Evolutionary conservation across 2,329 filamentous ascomycete species (phyloP).

Genomic region (Fusarium palustre): DNA sequence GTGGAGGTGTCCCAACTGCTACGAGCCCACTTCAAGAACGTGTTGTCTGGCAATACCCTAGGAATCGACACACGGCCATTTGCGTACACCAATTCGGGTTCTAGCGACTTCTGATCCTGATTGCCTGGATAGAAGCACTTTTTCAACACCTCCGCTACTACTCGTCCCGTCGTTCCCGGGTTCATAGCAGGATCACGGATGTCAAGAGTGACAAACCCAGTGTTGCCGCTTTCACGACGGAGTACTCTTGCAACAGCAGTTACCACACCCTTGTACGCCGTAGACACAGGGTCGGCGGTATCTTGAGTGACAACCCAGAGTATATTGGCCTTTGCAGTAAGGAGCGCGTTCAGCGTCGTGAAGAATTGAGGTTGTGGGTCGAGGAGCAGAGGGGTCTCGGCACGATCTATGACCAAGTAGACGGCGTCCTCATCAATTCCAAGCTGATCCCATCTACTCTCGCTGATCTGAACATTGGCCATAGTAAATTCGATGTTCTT

Average conservation of each 20-base stretch:
- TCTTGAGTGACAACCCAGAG: neutral
- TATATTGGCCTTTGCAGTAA: neutral
- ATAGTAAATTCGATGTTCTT: neutral
- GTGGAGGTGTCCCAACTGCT: neutral
- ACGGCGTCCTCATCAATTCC: neutral
- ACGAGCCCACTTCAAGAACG: conserved; percentile 13
- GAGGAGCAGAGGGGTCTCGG: neutral
- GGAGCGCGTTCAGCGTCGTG: conserved; percentile 1
- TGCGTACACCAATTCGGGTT: neutral
- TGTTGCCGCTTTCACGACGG: conserved; percentile 12
- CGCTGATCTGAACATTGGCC: neutral
- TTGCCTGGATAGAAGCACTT: neutral
- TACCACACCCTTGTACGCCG: conserved; percentile 5
- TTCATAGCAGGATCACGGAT: neutral
- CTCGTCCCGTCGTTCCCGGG: neutral
- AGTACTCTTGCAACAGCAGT: neutral
- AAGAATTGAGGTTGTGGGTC: conserved; percentile 11
- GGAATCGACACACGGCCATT: neutral
- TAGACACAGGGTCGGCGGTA: neutral
- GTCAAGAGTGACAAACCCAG: neutral
- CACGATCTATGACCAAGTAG: conserved; percentile 1
- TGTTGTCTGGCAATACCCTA: neutral
- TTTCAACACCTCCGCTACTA: neutral
- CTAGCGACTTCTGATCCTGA: neutral
- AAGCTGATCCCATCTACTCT: neutral